Base-by-base conservation (phyloP, 2,329 filamentous ascomycete species). In the Fusarium sp. region DNA sequence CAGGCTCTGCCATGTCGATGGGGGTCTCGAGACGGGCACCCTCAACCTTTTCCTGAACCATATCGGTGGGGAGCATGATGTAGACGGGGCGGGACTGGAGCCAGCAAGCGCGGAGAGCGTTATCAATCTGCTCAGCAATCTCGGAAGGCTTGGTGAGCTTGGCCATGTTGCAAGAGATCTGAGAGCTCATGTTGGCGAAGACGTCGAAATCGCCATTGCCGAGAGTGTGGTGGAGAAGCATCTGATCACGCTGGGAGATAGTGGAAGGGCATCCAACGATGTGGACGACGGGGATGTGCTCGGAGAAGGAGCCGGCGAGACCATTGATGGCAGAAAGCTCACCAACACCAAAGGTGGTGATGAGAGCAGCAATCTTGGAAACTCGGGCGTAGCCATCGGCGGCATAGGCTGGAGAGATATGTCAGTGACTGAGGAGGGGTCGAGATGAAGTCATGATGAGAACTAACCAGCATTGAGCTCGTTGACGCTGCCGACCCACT, bases 191-290 rank as follows among this genome's bases (percentile, higher is more conserved):
- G 78, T 93, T 89, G 75, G 91, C 88, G 81, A 97, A 97, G 63
- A 94, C 93, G 69, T 93, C 91, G 83, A 93, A 97, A 83, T 97
- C 92, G 67, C 94, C 92, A 75, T 94, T 93, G 64, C 90, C 91
- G 2, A 94, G 88, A 0, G 92, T 93, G 81, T 94, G 92, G 77
- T 93, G 91, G 35, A 88, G 82, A 36, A 87, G 81, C 83, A 86
- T 85, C 73, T 84, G 84, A 61, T 85, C 82, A 56, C 82, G 82
- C 79, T 87, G 85, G 17, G 85, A 87, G 66, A 84, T 77, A 40
- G 85, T 87, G 14, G 85, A 85, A 1, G 86, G 86, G 70, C 84
- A 87, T 57, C 86, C 86, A 44, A 92, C 90, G 64, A 92, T 91
- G 80, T 94, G 92, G 31, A 93, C 89, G 8, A 95, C 85, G 3